Conservation (phyloP, 345 rosid genomes). For the Noccaea caerulescens region DNA sequence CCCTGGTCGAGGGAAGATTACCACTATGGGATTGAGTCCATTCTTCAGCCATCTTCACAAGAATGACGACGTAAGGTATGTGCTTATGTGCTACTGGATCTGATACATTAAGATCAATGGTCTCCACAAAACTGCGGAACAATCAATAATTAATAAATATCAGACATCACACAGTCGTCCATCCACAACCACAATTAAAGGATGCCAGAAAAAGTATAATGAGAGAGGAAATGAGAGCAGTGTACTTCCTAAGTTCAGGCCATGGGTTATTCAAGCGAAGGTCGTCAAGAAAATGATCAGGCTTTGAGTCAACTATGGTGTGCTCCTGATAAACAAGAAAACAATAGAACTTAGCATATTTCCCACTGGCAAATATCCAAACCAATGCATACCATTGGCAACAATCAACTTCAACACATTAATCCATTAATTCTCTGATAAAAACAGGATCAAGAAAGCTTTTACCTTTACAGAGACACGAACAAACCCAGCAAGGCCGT, state of each 20-base stretch:
- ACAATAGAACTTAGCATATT: slow-evolving; percentile 17
- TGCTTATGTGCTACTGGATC: slow-evolving; percentile 93
- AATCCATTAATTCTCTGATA: background rate
- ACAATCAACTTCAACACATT: slow-evolving; percentile 8
- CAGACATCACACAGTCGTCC: slow-evolving; percentile 3
- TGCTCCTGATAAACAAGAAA: slow-evolving; percentile 70
- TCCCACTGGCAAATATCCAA: background rate
- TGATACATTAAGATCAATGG: slow-evolving; percentile 65
- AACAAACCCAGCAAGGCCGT: slow-evolving; percentile 91
- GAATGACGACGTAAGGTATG: slow-evolving; percentile 89
- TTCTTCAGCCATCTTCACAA: slow-evolving; percentile 79
- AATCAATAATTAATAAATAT: slow-evolving; percentile 23
- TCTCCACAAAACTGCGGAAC: slow-evolving; percentile 69
- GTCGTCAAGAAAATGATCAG: slow-evolving; percentile 95
- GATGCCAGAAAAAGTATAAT: slow-evolving; percentile 1
- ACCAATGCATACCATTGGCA: slow-evolving; percentile 10
- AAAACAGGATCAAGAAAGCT: slow-evolving; percentile 20
- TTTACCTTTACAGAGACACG: slow-evolving; percentile 87
- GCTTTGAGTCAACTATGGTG: slow-evolving; percentile 87
- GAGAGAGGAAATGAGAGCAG: slow-evolving; percentile 9
- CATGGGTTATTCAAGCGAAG: slow-evolving; percentile 95
- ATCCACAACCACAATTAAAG: background rate
- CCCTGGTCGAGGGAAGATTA: slow-evolving; percentile 78
- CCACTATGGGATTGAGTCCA: slow-evolving; percentile 80
- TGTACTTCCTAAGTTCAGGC: slow-evolving; percentile 82